These are phyloP conservation scores for Graphium sp. DNA, from an alignment of 2,329 filamentous ascomycete species.

Conservation along the genomic window DNA sequence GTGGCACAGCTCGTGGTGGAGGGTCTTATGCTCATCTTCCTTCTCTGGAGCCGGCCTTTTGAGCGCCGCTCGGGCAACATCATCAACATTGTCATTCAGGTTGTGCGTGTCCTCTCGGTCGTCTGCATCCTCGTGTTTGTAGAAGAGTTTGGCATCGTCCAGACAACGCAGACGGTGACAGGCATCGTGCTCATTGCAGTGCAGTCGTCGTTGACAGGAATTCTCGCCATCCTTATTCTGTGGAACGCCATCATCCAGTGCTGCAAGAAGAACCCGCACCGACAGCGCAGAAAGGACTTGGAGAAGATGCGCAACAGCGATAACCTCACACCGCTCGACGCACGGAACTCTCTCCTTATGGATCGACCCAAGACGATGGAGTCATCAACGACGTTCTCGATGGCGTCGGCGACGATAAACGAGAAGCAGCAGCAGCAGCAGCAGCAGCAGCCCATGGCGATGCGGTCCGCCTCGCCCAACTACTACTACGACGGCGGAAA, in stretches of 20 bases:
- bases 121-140: conserved; percentile 85
- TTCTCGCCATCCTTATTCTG: conserved; percentile 72
- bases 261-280: conserved; percentile 79
- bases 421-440: too few relatives aligned
- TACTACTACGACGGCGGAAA: background rate
- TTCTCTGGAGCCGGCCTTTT: conserved; percentile 76
- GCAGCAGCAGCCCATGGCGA: conserved; percentile 6
- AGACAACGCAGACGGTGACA: conserved; percentile 87
- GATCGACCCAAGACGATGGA: conserved; percentile 25
- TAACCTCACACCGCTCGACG: conserved; percentile 71
- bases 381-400: conserved; percentile 23
- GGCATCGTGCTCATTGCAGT: conserved; percentile 89
- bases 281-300: conserved; percentile 73
- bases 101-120: conserved; percentile 77
- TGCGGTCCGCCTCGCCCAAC: conserved; percentile 16
- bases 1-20: conserved; percentile 70
- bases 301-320: conserved; percentile 72
- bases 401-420: conserved; percentile 19
- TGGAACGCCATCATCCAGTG: conserved; percentile 77
- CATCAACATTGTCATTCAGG: conserved; percentile 85
- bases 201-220: conserved; percentile 66
- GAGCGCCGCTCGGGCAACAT: conserved; percentile 76
- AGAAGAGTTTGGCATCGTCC: conserved; percentile 72
- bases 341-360: conserved; percentile 72
- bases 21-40: conserved; percentile 56